These are phyloP conservation scores for Penicillium egyptiacum DNA, from an alignment of 495 filamentous ascomycete genomes.

Conservation along the genomic window DNA sequence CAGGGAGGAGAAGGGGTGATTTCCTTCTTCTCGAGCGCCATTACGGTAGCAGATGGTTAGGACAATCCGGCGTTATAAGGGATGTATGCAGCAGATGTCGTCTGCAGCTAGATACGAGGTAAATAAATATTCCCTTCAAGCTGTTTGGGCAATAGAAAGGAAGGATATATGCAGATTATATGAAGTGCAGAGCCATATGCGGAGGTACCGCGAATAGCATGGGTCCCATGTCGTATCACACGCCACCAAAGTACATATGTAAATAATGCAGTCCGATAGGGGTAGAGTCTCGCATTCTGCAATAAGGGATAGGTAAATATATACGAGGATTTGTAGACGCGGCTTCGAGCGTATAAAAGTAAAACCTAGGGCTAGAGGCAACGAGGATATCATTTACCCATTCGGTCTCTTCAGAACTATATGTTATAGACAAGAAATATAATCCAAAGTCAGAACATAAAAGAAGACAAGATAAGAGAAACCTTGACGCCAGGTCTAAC, in stretches of 20 bases:
- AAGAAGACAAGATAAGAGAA: conserved; percentile 5
- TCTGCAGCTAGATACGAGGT: background rate
- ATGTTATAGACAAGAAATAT: background rate
- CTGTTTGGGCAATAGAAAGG: background rate
- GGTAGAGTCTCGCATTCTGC: conserved; percentile 1
- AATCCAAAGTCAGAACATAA: background rate
- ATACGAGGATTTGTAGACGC: background rate
- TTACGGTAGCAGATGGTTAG: background rate
- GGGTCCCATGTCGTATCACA: background rate
- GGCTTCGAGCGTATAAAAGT: background rate
- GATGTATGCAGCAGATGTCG: background rate
- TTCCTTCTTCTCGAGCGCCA: background rate
- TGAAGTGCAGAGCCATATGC: background rate
- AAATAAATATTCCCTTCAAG: background rate
- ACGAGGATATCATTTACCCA: background rate
- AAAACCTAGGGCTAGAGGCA: background rate
- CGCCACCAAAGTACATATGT: background rate
- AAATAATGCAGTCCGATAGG: background rate
- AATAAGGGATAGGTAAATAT: background rate
- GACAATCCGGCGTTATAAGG: background rate
- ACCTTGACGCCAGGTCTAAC: conserved; percentile 7
- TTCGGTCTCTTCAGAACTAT: background rate
- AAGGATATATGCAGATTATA: background rate
- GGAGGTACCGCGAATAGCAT: background rate
- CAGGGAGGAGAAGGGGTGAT: background rate